A percentile compares a stretch with the other conserved stretches of the same genome.
Evolutionary conservation across 805 yeast genomes (phyloP).

Genomic region (Wickerhamiella occidentalis): DNA sequence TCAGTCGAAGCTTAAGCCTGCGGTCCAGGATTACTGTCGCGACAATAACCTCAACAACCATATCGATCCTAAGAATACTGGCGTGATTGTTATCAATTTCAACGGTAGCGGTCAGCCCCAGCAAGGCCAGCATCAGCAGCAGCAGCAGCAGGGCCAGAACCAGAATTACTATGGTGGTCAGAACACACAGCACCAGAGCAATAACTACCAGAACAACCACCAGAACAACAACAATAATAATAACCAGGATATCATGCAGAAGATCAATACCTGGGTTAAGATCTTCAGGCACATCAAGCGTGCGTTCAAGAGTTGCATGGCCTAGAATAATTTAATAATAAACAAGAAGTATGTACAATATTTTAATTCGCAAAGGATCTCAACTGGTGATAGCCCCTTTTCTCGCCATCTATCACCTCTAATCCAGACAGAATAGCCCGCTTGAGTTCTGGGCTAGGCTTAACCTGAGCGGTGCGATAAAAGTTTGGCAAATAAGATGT

Average conservation of each 20-base stretch:
- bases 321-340: neutral
- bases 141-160: slow-evolving; percentile 12
- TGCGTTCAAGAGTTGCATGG: slow-evolving; percentile 15
- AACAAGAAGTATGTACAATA: slow-evolving; percentile 6
- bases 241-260: slow-evolving; percentile 17
- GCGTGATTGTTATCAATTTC: slow-evolving; percentile 66
- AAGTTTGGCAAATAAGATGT: slow-evolving; percentile 20
- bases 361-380: neutral
- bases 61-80: slow-evolving; percentile 61
- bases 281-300: slow-evolving; percentile 20
- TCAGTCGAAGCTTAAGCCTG: slow-evolving; percentile 80
- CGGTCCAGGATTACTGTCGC: slow-evolving; percentile 63
- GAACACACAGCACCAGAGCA: slow-evolving; percentile 10
- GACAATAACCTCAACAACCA: slow-evolving; percentile 50
- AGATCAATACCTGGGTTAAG: slow-evolving; percentile 12
- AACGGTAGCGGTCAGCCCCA: slow-evolving; percentile 30
- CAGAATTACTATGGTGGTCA: slow-evolving; percentile 13
- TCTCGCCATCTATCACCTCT: slow-evolving; percentile 19
- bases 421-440: slow-evolving; percentile 16
- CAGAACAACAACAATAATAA: slow-evolving; percentile 20
- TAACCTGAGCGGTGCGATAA: slow-evolving; percentile 3
- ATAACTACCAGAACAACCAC: slow-evolving; percentile 16
- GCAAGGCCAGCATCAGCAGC: slow-evolving; percentile 4
- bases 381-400: slow-evolving; percentile 12
- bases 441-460: slow-evolving; percentile 14